Evolutionary conservation across 805 yeast species (phyloP).

Genomic region (Monosporozyma yasuniensis): DNA sequence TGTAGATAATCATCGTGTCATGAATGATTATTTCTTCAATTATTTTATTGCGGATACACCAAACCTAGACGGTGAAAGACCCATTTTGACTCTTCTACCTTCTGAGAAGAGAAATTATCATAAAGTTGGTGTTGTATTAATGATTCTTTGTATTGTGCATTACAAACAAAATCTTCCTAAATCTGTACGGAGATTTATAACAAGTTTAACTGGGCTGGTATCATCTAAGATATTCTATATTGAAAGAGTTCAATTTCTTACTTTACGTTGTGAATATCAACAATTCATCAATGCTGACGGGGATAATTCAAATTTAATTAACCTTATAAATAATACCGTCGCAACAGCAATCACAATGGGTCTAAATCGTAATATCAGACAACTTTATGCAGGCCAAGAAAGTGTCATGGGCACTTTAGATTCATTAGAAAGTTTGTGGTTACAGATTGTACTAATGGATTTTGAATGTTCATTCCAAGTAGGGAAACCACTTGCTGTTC

Average conservation of each 20-base stretch:
- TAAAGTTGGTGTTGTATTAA: slow-evolving; percentile 22
- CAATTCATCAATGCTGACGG: slow-evolving; percentile 11
- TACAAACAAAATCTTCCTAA: slow-evolving; percentile 14
- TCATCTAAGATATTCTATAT: slow-evolving; percentile 21
- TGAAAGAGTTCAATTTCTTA: slow-evolving; percentile 23
- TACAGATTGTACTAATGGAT: slow-evolving; percentile 21
- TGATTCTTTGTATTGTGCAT: slow-evolving; percentile 14
- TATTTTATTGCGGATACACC: slow-evolving; percentile 11
- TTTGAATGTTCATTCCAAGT: slow-evolving; percentile 16
- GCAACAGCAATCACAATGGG: slow-evolving; percentile 18
- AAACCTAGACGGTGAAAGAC: slow-evolving; percentile 4
- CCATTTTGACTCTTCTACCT: slow-evolving; percentile 6
- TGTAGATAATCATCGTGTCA: slow-evolving; percentile 15
- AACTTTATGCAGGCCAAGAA: slow-evolving; percentile 11
- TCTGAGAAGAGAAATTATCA: slow-evolving; percentile 18
- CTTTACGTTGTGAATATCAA: slow-evolving; percentile 11
- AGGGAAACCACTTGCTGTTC: slow-evolving; percentile 17
- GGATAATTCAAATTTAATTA: slow-evolving; percentile 18
- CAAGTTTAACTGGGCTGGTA: slow-evolving; percentile 18
- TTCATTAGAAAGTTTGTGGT: slow-evolving; percentile 23
- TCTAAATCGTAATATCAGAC: slow-evolving; percentile 16
- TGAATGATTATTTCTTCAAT: slow-evolving; percentile 13
- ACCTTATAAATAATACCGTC: slow-evolving; percentile 9
- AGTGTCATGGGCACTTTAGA: slow-evolving; percentile 15
- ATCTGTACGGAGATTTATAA: slow-evolving; percentile 14